Conservation (phyloP, 2,329 filamentous ascomycete species). For the Diaporthe sp. region DNA sequence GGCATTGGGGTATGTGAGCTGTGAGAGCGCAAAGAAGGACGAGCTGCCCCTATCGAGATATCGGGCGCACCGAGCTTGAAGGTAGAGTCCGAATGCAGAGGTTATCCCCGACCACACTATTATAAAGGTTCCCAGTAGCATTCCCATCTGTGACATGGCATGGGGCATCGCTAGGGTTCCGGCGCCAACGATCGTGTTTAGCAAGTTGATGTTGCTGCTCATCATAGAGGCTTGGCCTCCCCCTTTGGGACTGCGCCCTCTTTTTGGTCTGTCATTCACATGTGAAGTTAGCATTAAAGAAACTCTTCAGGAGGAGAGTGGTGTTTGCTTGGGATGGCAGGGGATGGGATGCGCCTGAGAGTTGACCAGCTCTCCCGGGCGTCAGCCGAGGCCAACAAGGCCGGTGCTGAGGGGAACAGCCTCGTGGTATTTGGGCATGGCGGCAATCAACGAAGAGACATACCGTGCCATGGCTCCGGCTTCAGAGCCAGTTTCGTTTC, state of each 20-base stretch:
- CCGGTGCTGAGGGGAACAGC: not conserved
- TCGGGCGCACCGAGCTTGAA: constrained; percentile 91
- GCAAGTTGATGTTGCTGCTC: constrained; percentile 93
- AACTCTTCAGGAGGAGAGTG: not conserved
- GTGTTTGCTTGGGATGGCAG: not conserved
- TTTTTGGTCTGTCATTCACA: constrained; percentile 62
- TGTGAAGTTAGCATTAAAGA: constrained; percentile 35
- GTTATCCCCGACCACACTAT: constrained; percentile 94
- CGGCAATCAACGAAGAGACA: constrained; percentile 27
- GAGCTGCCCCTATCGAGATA: constrained; percentile 91
- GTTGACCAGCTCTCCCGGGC: not conserved
- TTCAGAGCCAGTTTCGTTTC: constrained; percentile 55
- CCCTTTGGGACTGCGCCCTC: constrained; percentile 75
- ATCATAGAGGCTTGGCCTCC: constrained; percentile 89
- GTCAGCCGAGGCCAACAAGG: not conserved
- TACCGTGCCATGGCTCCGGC: constrained; percentile 66
- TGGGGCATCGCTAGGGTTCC: constrained; percentile 96
- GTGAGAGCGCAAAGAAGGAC: constrained; percentile 96
- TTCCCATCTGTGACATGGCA: constrained; percentile 95
- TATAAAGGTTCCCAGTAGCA: constrained; percentile 84
- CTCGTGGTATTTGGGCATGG: not conserved
- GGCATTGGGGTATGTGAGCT: constrained; percentile 96
- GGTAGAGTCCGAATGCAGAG: constrained; percentile 92
- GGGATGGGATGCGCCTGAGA: not conserved
- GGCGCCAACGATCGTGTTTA: constrained; percentile 97